Conservation (phyloP, 1,284 basidiomycete species). For the Pascua guehoae region DNA sequence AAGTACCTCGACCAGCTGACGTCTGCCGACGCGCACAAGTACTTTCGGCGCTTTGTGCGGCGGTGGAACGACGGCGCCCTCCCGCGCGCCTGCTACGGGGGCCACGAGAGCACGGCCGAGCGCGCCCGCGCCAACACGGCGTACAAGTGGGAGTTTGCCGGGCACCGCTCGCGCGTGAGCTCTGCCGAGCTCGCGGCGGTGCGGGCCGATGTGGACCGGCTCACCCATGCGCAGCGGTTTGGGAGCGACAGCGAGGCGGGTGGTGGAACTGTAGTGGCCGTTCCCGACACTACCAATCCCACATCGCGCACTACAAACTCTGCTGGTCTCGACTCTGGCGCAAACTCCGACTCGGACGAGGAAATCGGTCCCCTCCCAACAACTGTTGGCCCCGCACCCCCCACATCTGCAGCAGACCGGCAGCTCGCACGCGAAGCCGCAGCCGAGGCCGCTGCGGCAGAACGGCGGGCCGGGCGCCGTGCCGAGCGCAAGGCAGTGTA, state of each 20-base stretch:
- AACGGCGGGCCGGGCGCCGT: constrained; percentile 27
- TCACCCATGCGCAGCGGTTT: constrained; percentile 6
- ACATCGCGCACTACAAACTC: too few species aligned
- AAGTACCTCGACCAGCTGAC: constrained; percentile 47
- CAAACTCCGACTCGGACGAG: constrained; percentile 2
- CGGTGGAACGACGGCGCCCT: constrained; percentile 48
- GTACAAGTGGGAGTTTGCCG: constrained; percentile 44
- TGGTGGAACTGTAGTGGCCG: too few species aligned
- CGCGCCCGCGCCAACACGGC: constrained; percentile 35
- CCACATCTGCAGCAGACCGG: constrained; percentile 33
- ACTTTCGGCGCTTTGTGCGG: constrained; percentile 47
- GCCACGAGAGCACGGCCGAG: constrained; percentile 16
- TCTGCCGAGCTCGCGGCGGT: constrained; percentile 18
- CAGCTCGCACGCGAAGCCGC: constrained; percentile 39
- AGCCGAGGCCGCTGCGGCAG: constrained; percentile 16
- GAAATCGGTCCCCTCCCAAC: constrained; percentile 3
- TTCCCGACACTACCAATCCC: too few species aligned
- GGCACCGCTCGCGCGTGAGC: constrained; percentile 27
- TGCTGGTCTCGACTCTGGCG: too few species aligned
- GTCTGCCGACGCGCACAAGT: constrained; percentile 41
- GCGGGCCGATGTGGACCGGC: constrained; percentile 13
- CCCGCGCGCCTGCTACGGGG: constrained; percentile 29
- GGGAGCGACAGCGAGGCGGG: too few species aligned
- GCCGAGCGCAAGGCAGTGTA: constrained; percentile 19
- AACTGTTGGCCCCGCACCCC: constrained; percentile 24